A percentile compares a stretch with the other conserved stretches of the same genome.
These are phyloP conservation scores for Umbilicus rupestris DNA, from an alignment of 164 flowering plant species.

Conservation along the genomic window DNA sequence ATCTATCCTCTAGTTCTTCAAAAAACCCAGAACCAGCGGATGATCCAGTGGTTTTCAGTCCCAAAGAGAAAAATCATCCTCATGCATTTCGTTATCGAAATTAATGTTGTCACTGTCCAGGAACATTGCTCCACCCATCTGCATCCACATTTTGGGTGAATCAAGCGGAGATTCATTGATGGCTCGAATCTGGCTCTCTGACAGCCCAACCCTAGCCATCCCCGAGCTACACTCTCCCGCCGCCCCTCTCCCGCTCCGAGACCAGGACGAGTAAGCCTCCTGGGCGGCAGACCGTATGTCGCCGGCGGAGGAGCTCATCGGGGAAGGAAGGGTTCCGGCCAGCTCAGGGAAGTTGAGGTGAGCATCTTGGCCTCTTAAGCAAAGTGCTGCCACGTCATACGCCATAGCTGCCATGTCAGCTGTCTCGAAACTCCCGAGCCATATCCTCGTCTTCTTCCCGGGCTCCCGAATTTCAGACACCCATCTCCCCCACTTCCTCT, in stretches of 20 bases:
- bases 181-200: conserved; percentile 43
- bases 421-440: conserved; percentile 61
- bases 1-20: background rate
- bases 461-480: conserved; percentile 72
- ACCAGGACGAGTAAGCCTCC: background rate
- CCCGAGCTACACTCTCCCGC: conserved; percentile 9
- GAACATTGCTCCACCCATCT: conserved; percentile 19
- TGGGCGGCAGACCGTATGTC: background rate
- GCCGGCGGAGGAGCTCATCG: conserved; percentile 1
- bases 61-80: conserved; percentile 7
- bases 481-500: conserved; percentile 69
- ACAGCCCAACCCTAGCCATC: conserved; percentile 30
- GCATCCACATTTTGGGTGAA: conserved; percentile 57
- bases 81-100: background rate
- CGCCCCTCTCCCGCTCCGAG: background rate
- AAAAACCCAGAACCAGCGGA: background rate
- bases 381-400: conserved; percentile 52
- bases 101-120: background rate
- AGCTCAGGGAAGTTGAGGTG: conserved; percentile 45
- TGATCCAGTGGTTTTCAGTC: background rate
- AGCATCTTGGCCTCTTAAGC: conserved; percentile 24
- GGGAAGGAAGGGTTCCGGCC: background rate
- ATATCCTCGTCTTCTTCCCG: conserved; percentile 44
- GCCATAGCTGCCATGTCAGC: conserved; percentile 71
- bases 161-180: conserved; percentile 56